Base-by-base conservation (phyloP, 805 yeast species). In the Candida hungchunana region DNA sequence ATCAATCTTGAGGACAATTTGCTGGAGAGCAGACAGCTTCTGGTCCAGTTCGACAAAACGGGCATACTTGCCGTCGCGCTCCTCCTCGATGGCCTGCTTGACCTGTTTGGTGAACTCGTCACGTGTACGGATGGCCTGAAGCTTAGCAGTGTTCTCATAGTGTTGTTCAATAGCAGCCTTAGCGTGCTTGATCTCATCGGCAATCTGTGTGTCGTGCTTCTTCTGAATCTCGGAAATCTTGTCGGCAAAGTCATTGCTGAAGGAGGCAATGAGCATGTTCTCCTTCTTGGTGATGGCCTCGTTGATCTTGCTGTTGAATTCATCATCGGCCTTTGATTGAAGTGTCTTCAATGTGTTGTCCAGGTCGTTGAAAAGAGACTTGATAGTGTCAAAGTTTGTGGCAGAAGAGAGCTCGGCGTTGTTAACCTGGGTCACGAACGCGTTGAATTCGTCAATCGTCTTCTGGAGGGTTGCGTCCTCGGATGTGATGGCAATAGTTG, bases 61-160 rank as follows among this genome's bases (percentile, higher is more conserved):
- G 31, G 82, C 70, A 50, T 89, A 73, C 55, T 93, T 79, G 18
- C 88, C 86, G 44, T 79, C 69, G 63, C 97, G 79, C 67, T 83
- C 95, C 10, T 58, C 44, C 44, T 82, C 89, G 36, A 89, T 72
- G 40, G 72, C 72, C 36, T 73, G 70, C 30, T 69, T 56, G 31
- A 87, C 67, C 39, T 75, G 65, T 35, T 69, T 64, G 43, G 79
- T 74, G 56, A 84, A 78, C 53, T 76, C 78, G 47, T 79, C 73
- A 40, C 86, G 76, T 48, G 82, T 81, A 47, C 77, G 79, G 33
- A 79, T 64, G 51, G 85, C 75, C 38, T 80, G 75, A 55, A 82
- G 67, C 8, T 77, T 66, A 20, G 86, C 71, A 36, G 79, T 79
- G 60, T 86, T 88, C 40, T 78, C 78, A 14, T 88, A 89, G 44